phyloP scores from a whole-genome alignment of 108 stramenopile genomes.

The Conticribra guillardii region DNA sequence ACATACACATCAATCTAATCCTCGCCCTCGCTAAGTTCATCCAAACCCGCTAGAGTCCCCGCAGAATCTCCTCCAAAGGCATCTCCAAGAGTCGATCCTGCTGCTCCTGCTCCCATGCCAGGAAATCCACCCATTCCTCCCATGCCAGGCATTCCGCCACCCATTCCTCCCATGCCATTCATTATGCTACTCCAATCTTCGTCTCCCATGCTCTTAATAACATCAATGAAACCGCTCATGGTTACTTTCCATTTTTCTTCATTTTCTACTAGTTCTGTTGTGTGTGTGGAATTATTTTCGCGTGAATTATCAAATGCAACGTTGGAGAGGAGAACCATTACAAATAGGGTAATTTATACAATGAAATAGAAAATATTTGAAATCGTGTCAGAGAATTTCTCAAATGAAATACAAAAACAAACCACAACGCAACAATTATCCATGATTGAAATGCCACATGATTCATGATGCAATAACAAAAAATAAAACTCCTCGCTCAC shows the following conservation, averaged over 20 bases:
- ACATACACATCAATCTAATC: background rate
- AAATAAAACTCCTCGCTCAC: background rate
- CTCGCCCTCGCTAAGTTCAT: slow-evolving; percentile 38
- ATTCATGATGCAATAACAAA: background rate
- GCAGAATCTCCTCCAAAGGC: slow-evolving; percentile 22
- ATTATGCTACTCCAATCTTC: slow-evolving; percentile 42
- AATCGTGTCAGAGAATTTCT: too few relatives aligned
- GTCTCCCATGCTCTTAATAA: slow-evolving; percentile 43
- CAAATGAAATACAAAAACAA: too few relatives aligned
- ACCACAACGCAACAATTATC: too few relatives aligned
- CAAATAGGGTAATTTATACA: too few relatives aligned
- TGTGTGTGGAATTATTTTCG: background rate
- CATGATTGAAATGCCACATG: background rate
- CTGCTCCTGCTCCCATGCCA: slow-evolving; percentile 31
- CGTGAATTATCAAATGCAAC: too few relatives aligned
- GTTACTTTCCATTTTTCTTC: slow-evolving; percentile 43
- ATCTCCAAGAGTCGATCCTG: slow-evolving; percentile 9
- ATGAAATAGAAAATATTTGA: too few relatives aligned
- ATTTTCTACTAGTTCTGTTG: slow-evolving; percentile 21
- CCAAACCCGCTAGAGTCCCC: slow-evolving; percentile 39
- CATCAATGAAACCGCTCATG: slow-evolving; percentile 43
- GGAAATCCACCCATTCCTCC: slow-evolving; percentile 4
- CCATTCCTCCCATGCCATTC: slow-evolving; percentile 36
- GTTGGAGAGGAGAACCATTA: too few relatives aligned
- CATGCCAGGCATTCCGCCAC: slow-evolving; percentile 35